Evolutionary conservation across 495 filamentous ascomycete species (phyloP).

Genomic region (Penicillium canariense): DNA sequence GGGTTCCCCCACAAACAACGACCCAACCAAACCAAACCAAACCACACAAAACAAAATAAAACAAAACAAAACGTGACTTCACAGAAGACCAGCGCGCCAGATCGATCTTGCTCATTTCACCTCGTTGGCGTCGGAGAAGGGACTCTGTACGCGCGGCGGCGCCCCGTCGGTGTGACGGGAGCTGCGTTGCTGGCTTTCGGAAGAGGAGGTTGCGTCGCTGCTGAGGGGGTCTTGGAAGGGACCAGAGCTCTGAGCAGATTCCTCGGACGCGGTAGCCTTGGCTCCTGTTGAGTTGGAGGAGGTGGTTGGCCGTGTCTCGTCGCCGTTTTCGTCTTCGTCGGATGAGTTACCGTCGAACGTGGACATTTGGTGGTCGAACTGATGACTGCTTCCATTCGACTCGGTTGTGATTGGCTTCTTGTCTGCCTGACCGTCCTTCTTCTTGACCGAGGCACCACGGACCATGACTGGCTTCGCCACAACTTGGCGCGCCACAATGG

Average conservation of each 20-base stretch:
- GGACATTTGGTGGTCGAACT: conserved; percentile 26
- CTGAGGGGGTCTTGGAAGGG: conserved; percentile 58
- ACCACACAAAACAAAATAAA: conserved; percentile 4
- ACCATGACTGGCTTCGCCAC: conserved; percentile 49
- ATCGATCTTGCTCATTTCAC: conserved; percentile 51
- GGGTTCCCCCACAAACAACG: too few species aligned
- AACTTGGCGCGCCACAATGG: conserved; percentile 44
- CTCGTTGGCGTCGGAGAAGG: conserved; percentile 49
- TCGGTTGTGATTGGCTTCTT: conserved; percentile 13
- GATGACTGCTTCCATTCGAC: conserved; percentile 13
- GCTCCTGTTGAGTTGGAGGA: conserved; percentile 16
- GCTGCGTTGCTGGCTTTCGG: conserved; percentile 20
- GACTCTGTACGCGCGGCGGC: conserved; percentile 37
- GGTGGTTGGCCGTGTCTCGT: conserved; percentile 17
- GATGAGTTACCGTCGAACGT: conserved; percentile 41
- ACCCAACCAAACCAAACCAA: background rate
- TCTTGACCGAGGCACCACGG: conserved; percentile 33
- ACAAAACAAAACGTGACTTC: conserved; percentile 8
- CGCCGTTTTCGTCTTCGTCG: conserved; percentile 40
- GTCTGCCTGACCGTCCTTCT: conserved; percentile 23
- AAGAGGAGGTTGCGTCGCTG: conserved; percentile 12
- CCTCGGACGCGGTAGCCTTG: conserved; percentile 3
- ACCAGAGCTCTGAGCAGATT: conserved; percentile 44
- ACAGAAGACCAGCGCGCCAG: conserved; percentile 2
- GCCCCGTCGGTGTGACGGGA: conserved; percentile 28